phyloP scores from a whole-genome alignment of 345 rosid genomes.

The Lepidium africanum region DNA sequence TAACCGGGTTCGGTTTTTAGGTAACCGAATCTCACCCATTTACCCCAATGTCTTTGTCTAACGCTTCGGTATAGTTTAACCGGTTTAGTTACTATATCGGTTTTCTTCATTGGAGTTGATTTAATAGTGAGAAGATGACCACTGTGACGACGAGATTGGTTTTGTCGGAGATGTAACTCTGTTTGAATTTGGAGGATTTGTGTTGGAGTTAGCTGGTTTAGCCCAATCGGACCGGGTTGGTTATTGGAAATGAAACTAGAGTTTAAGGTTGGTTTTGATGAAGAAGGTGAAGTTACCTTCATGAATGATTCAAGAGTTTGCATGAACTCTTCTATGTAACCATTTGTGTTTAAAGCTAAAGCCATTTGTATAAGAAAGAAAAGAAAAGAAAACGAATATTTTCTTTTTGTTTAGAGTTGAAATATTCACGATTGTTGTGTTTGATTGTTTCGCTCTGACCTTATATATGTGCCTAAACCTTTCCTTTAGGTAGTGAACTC shows the following conservation, averaged over 20 bases:
- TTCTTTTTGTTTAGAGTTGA: conserved; percentile 3
- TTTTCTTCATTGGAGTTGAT: conserved; percentile 54
- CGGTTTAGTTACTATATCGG: too few species aligned
- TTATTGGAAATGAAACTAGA: neutral
- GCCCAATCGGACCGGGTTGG: conserved; percentile 49
- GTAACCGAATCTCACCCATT: conserved; percentile 95
- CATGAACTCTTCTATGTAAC: conserved; percentile 47
- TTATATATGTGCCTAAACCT: conserved; percentile 29
- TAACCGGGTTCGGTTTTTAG: conserved; percentile 83
- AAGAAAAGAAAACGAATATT: neutral
- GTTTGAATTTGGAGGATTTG: conserved; percentile 72
- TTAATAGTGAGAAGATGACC: conserved; percentile 29
- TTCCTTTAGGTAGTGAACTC: conserved; percentile 6
- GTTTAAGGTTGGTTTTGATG: neutral
- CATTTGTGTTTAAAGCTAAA: conserved; percentile 37
- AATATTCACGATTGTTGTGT: neutral
- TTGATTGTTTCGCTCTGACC: conserved; percentile 13
- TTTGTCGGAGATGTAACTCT: conserved; percentile 30
- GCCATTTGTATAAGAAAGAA: conserved; percentile 16
- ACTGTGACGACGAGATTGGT: conserved; percentile 15
- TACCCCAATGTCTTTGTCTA: conserved; percentile 95
- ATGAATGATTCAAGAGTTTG: conserved; percentile 61
- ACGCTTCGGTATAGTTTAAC: conserved; percentile 73
- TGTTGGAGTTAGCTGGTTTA: conserved; percentile 53
- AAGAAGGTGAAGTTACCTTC: conserved; percentile 36